phyloP scores from a whole-genome alignment of 345 rosid genomes.

The Dimocarpus longan region DNA sequence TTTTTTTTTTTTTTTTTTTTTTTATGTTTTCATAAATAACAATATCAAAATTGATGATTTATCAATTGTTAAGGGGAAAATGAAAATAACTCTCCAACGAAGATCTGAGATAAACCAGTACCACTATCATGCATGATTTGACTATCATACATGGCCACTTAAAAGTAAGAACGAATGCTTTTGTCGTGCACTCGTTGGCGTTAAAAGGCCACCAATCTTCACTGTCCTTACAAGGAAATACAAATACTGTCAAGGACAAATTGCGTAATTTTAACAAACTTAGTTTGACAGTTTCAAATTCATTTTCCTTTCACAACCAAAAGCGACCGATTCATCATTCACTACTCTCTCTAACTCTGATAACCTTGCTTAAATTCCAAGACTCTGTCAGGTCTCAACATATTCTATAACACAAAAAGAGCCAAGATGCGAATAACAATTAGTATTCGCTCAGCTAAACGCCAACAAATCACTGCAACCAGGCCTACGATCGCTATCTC shows the following conservation, averaged over 20 bases:
- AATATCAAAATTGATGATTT: no score
- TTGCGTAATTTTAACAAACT: not conserved
- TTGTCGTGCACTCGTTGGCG: not conserved
- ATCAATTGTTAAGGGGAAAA: no score
- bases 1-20: no score
- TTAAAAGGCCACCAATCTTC: not conserved
- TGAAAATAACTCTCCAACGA: no score
- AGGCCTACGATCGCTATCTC: no score
- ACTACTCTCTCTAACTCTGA: not conserved
- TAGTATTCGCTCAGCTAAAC: not conserved
- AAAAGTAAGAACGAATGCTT: not conserved
- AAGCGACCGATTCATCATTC: constrained; percentile 6
- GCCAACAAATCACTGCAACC: no score
- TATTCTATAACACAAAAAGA: not conserved
- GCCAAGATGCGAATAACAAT: constrained; percentile 1
- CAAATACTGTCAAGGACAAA: not conserved
- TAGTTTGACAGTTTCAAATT: constrained; percentile 7
- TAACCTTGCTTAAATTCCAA: constrained; percentile 28
- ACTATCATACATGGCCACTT: not conserved
- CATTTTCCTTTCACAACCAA: constrained; percentile 20
- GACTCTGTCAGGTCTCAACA: constrained; percentile 11
- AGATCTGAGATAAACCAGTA: no score
- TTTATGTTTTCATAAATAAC: no score
- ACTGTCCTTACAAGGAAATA: not conserved
- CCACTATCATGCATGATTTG: constrained; percentile 2